Percentiles rank a stretch among this genome's conserved stretches.
phyloP scores from a whole-genome alignment of 352 stramenopile species.

The Phytophthora nicotianae region DNA sequence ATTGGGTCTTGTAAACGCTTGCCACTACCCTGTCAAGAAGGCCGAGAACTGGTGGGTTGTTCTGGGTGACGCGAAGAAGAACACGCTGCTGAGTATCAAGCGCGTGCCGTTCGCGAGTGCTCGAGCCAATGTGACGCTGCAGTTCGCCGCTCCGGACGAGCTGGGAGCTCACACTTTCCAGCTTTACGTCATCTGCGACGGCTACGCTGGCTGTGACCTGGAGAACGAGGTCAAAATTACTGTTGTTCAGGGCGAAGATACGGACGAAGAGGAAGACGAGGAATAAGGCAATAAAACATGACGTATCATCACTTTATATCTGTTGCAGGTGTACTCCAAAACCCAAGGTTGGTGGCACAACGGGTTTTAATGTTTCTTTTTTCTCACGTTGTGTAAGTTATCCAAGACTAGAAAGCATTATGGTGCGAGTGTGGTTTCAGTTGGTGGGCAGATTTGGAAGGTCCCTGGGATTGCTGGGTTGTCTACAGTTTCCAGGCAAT shows the following conservation, averaged over 20 bases:
- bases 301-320: neutral
- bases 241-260: slow-evolving; percentile 58
- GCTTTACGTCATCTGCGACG: slow-evolving; percentile 99
- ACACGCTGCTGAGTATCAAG: slow-evolving; percentile 98
- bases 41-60: slow-evolving; percentile 99
- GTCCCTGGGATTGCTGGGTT: no score
- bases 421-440: no score
- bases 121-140: slow-evolving; percentile 86
- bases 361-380: no score
- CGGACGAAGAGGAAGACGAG: slow-evolving; percentile 53
- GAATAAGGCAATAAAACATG: no score
- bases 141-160: slow-evolving; percentile 96
- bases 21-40: slow-evolving; percentile 89
- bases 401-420: no score
- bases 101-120: slow-evolving; percentile 91
- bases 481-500: no score
- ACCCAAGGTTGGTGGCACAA: no score
- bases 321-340: no score
- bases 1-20: slow-evolving; percentile 75
- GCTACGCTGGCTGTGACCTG: slow-evolving; percentile 98
- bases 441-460: no score
- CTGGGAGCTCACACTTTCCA: slow-evolving; percentile 95
- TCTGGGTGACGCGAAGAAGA: slow-evolving; percentile 95
- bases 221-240: slow-evolving; percentile 93
- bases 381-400: no score